phyloP scores from a whole-genome alignment of 169 alveolate genomes.

The Amoebophrya sp. region DNA sequence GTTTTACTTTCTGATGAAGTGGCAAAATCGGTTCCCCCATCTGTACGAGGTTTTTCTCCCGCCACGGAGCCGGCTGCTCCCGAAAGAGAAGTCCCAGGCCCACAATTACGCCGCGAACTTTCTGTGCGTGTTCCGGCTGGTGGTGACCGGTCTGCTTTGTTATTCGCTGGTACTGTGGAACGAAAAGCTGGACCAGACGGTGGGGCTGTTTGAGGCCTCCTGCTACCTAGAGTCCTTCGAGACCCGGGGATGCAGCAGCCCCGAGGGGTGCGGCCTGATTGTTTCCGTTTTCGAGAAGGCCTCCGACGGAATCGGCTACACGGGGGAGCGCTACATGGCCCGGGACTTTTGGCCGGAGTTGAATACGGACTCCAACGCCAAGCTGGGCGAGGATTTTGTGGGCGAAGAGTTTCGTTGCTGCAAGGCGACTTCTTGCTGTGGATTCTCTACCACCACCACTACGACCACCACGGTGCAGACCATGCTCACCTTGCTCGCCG shows the following conservation, averaged over 20 bases:
- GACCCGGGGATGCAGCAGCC: neutral
- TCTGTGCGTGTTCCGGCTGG: neutral
- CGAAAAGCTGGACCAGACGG: neutral
- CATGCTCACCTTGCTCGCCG: too few species aligned
- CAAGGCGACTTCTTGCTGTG: constrained; percentile 21
- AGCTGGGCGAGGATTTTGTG: neutral
- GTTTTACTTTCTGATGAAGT: neutral
- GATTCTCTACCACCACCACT: neutral
- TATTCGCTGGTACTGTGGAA: neutral
- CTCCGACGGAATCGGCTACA: too few species aligned
- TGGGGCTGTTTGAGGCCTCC: neutral
- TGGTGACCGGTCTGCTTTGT: neutral
- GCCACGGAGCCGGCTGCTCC: neutral
- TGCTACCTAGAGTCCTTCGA: neutral
- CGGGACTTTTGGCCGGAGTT: neutral
- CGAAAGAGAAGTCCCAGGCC: neutral
- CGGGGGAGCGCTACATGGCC: neutral
- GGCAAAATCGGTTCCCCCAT: neutral
- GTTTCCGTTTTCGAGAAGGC: too few species aligned
- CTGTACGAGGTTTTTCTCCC: too few species aligned
- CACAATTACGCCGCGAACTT: neutral
- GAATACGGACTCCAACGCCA: neutral
- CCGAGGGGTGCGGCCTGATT: too few species aligned
- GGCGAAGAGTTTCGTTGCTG: neutral
- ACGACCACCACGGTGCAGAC: too few species aligned